These are phyloP conservation scores for Salix caprea DNA, from an alignment of 345 rosid species.

Conservation along the genomic window DNA sequence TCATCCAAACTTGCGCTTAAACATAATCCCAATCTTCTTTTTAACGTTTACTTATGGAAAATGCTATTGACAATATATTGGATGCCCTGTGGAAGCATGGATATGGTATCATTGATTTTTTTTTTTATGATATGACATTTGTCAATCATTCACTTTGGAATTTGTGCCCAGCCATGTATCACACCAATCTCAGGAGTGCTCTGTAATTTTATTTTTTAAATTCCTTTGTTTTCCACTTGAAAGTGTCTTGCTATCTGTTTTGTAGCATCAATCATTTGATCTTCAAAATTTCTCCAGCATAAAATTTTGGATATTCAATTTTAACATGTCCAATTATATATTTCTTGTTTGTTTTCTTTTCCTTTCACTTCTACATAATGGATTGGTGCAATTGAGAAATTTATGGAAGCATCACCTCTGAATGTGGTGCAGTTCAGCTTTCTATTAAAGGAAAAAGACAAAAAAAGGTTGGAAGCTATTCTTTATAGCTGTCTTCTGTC, in stretches of 20 bases:
- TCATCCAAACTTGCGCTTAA: background rate
- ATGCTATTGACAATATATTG: background rate
- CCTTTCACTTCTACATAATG: background rate
- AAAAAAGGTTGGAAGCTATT: background rate
- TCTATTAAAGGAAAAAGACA: background rate
- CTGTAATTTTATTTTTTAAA: background rate
- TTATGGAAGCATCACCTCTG: background rate
- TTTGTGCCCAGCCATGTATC: background rate
- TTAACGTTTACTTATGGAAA: constrained; percentile 1
- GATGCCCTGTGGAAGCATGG: background rate
- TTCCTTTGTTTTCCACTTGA: background rate
- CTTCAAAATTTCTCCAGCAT: background rate
- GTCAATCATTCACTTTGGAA: background rate
- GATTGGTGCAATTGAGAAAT: background rate
- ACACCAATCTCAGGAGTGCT: background rate
- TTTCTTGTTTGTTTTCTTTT: background rate
- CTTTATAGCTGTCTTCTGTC: background rate
- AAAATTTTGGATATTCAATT: background rate
- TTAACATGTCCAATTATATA: background rate
- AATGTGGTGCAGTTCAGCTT: background rate
- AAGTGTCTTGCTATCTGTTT: background rate
- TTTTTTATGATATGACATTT: background rate
- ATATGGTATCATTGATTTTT: background rate
- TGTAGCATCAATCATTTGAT: background rate
- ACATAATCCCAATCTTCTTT: background rate